phyloP scores from a whole-genome alignment of 768 basidiomycete species.

The Panaeolus papilionaceus region DNA sequence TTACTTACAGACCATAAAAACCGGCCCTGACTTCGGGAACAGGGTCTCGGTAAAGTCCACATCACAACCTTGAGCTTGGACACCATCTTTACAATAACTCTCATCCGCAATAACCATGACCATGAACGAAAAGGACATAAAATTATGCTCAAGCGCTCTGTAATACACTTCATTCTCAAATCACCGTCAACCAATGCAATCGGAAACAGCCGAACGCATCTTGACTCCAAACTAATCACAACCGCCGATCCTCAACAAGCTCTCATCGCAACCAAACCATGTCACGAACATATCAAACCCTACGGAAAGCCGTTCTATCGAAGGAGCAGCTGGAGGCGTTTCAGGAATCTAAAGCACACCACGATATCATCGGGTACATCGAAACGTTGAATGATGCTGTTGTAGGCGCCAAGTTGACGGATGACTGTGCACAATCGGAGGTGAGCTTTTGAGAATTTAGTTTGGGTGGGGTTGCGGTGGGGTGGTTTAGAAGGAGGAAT shows the following conservation, averaged over 20 bases:
- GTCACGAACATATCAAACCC: conserved; percentile 48
- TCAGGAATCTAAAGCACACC: conserved; percentile 73
- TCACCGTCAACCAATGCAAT: neutral
- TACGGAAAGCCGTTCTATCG: conserved; percentile 77
- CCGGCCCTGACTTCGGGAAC: no score
- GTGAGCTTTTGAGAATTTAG: conserved; percentile 48
- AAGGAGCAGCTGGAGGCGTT: conserved; percentile 84
- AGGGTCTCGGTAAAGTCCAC: no score
- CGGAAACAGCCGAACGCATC: conserved; percentile 7
- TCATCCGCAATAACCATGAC: no score
- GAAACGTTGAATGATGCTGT: conserved; percentile 78
- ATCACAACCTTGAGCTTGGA: no score
- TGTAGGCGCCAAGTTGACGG: conserved; percentile 76
- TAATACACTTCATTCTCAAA: neutral
- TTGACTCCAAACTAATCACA: neutral
- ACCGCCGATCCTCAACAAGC: neutral
- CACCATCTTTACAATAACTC: no score
- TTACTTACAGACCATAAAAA: no score
- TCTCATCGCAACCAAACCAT: conserved; percentile 23
- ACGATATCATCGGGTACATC: conserved; percentile 72
- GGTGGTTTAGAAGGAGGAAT: neutral
- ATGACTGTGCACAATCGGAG: conserved; percentile 59
- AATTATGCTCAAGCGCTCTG: no score
- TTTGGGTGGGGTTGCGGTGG: neutral
- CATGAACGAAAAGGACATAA: no score